Base-by-base conservation (phyloP, 352 stramenopile genomes). In the Elongisporangium anandrum region DNA sequence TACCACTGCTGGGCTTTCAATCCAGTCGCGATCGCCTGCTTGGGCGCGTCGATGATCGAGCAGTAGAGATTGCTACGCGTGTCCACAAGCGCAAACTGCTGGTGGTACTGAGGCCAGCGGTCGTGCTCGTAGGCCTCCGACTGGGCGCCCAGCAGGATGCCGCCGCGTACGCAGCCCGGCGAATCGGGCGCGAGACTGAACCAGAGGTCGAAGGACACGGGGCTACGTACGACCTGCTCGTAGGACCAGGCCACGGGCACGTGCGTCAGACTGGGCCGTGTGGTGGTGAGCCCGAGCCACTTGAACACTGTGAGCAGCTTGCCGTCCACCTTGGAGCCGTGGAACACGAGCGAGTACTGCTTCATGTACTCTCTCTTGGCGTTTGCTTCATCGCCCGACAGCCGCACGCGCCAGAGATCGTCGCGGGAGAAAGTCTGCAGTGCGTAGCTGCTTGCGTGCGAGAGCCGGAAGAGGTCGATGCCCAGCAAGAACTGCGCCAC, bases 381-480 rank as follows among this genome's bases (percentile, higher is more conserved):
- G 34, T 51, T 64, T 51, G 2, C 50, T 17, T 29, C 34, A 4
- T 45, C 34, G 34, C 13, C 34, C 34, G 34, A 9, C 56, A 68
- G 65, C 61, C 60, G 65, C 56, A 45, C 16, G 9, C 49, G 45
- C 39, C 53, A 64, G 21, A 64, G 21, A 22, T 67, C 56, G 15
- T 50, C 45, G 38, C 63, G 63, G 23, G 52, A 61, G 52, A 64
- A 29, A 10, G 55, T 29, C 29, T 21, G 50, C 6, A 59, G 49
- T n/a, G 23, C 54, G 45, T 45, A 60, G 21, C 34, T 29, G 39
- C 67, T 61, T 15, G 68, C 55, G 41, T 75, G 69, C 39, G 64
- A 75, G 38, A 72, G 39, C 22, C 50, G 60, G 21, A 81, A 24
- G 21, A 77, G 49, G 15, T 79, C 67, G 34, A 70, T 38, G 22